Base-by-base conservation (phyloP, 1,284 basidiomycete genomes). In the Rhodotorula sp. region DNA sequence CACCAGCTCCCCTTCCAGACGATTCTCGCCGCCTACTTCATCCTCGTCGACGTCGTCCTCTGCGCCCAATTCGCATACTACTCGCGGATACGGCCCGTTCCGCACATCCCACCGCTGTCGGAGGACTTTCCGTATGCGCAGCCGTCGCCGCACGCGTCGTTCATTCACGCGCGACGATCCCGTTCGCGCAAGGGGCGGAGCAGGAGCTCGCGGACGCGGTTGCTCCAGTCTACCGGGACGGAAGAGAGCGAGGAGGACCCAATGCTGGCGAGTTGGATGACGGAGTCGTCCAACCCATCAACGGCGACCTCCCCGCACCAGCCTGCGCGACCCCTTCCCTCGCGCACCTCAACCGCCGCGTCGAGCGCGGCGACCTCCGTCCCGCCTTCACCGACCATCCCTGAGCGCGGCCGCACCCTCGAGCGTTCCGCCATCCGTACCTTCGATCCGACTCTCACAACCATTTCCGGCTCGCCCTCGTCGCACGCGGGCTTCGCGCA, bases 1-100 rank as follows among this genome's bases (percentile, higher is more conserved):
- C 86, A 90, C 78, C 94, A 97, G 79, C 86, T 97, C n/a, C 92
- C 92, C 22, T 97, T 97, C 82, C 94, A 97, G 91, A 96, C 88
- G 54, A 91, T 88, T 79, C 90, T 96, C 61, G 92, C 94, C 9
- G 85, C 85, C 0, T 97, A 97, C 81, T 97, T 95, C 79, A 90
- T 91, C 77, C 83, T 86, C 63, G 86, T 95, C 63, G 94, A 96
- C 81, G 82, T 87, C 61, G 84, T 86, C 53, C 85, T 96, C 37
- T 84, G 94, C 66, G 81, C 79, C 19, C 93, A 97, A 81, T 96
- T 88, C 82, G 84, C 89, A 78, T 90, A 94, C 82, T 96, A 94
- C 79, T 66, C 69, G 19, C 73, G 75, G 29, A 22, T 63, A 0
- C 53, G 53, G 22, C 62, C 62, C 10, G 41, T 36, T 7, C 54